A percentile compares a stretch with the other conserved stretches of the same genome.
Evolutionary conservation across 306 rosid genomes (phyloP).

Genomic region (Myrica gale): DNA sequence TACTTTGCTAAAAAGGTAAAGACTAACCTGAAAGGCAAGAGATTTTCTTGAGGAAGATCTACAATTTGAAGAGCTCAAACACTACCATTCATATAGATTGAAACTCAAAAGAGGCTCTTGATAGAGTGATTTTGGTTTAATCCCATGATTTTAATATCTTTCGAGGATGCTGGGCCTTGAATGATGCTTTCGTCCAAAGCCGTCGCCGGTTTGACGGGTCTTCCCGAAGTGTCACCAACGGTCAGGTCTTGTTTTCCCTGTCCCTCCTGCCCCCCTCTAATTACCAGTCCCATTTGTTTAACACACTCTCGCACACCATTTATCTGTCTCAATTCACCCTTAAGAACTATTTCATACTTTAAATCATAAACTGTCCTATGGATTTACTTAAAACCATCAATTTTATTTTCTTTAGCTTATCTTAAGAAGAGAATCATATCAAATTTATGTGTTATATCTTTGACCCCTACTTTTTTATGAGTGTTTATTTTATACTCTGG

Average conservation of each 20-base stretch:
- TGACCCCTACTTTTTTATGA: too few species aligned
- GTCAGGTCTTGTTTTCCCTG: slow-evolving; percentile 22
- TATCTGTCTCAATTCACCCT: background rate
- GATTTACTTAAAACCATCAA: too few species aligned
- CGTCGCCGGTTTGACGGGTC: slow-evolving; percentile 22
- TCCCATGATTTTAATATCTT: slow-evolving; percentile 8
- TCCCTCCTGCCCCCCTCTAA: background rate
- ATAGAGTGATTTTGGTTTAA: slow-evolving; percentile 21
- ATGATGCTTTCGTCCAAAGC: slow-evolving; percentile 4
- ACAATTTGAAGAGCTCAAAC: slow-evolving; percentile 25
- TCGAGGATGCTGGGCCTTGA: background rate
- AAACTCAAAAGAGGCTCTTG: slow-evolving; percentile 7
- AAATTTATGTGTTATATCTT: too few species aligned
- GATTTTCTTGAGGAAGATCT: slow-evolving; percentile 40
- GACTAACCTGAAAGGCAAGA: slow-evolving; percentile 40
- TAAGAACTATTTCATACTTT: too few species aligned
- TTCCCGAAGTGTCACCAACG: slow-evolving; percentile 30
- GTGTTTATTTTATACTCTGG: too few species aligned
- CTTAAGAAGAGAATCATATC: too few species aligned
- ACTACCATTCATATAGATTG: slow-evolving; percentile 14
- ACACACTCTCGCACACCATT: too few species aligned
- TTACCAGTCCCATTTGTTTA: background rate
- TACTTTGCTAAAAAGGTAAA: background rate
- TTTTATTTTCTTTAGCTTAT: too few species aligned
- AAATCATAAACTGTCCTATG: too few species aligned